phyloP scores from a whole-genome alignment of 2,329 filamentous ascomycete genomes.

The Calonectria leucothoes region DNA sequence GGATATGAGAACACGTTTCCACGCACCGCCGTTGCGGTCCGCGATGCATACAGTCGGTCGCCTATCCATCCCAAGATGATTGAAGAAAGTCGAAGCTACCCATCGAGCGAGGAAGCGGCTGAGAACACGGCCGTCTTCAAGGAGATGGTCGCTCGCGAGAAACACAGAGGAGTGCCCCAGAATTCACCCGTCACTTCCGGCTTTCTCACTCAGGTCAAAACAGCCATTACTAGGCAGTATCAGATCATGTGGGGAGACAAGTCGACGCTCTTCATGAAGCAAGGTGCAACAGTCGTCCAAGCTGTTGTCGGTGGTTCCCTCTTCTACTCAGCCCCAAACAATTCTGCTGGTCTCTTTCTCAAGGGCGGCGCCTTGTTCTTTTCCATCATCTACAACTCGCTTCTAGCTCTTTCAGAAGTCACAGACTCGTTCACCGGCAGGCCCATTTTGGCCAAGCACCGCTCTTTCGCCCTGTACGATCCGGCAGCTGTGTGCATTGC shows the following conservation, averaged over 20 bases:
- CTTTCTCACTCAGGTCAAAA: conserved; percentile 76
- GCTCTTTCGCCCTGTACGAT: conserved; percentile 67
- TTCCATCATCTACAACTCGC: conserved; percentile 69
- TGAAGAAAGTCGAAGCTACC: conserved; percentile 64
- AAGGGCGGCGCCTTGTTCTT: conserved; percentile 75
- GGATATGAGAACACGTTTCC: conserved; percentile 74
- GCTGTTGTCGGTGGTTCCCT: conserved; percentile 80
- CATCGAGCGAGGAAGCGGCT: conserved; percentile 72
- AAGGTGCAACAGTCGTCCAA: conserved; percentile 81
- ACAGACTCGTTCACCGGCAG: conserved; percentile 71
- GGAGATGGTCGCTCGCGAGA: conserved; percentile 61
- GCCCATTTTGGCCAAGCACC: conserved; percentile 69
- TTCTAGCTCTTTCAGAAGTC: conserved; percentile 75
- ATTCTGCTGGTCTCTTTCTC: conserved; percentile 70
- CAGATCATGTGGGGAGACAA: conserved; percentile 83
- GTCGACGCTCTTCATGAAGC: conserved; percentile 80
- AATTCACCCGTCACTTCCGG: conserved; percentile 82
- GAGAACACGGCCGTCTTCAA: conserved; percentile 68
- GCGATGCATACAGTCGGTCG: conserved; percentile 66
- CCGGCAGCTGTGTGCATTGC: conserved; percentile 70
- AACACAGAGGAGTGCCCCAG: conserved; percentile 75
- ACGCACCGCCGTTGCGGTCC: conserved; percentile 75
- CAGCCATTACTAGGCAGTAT: conserved; percentile 77
- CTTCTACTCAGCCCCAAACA: conserved; percentile 76
- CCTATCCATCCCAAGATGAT: neutral